Evolutionary conservation across 2,329 filamentous ascomycete species (phyloP), one percentile per base, ranked within the genome.

Genomic region (Zelopaecilomyces penicillatus): DNA sequence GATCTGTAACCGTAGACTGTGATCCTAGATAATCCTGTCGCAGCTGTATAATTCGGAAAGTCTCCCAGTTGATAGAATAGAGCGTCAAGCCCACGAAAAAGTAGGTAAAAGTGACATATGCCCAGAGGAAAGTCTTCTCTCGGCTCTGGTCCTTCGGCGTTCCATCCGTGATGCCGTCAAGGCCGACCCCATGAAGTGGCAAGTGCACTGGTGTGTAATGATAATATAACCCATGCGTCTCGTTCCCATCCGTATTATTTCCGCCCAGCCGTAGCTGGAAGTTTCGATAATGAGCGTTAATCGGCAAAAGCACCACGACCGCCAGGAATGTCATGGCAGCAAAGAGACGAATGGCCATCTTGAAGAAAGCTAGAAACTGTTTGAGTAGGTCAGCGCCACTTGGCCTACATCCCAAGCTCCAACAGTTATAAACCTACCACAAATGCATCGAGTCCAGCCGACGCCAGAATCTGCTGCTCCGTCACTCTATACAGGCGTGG

Each of bases 21-120:
- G 83, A 88, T 9, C 93, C 93, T 7, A 98, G 75, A 59, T 96
- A 98, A 47, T 89, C 82, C 63, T 98, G 93, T 27, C 93, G 76
- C 30, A 91, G 78, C 45, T 83, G 78, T 52, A 97, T 94, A 42
- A 98, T 84, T 47, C 82, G 84, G 53, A 84, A 80, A 0, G 93
- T 97, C 65, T 95, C 84, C 36, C 76, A 76, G 47, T 91, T 80
- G 56, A 97, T 81, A 54, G 91, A 78, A 60, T 90, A 95, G 9
- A 96, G 70, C 0, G 87, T 85, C 36, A 97, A 67, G 2, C 72
- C 79, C 5, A 85, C 91, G 63, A 97, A 98, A 41, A 97, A 74
- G 68, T 96, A 98, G 1, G 89, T 87, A 56, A 98, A 98, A n/a
- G 86, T 73, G 10, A 95, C 78, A 58, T 97, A 96, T 57, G 91